A percentile compares a stretch with the other conserved stretches of the same genome.
Conservation (phyloP, 1,139 yeast species). For the Suhomyces bokatorum region DNA sequence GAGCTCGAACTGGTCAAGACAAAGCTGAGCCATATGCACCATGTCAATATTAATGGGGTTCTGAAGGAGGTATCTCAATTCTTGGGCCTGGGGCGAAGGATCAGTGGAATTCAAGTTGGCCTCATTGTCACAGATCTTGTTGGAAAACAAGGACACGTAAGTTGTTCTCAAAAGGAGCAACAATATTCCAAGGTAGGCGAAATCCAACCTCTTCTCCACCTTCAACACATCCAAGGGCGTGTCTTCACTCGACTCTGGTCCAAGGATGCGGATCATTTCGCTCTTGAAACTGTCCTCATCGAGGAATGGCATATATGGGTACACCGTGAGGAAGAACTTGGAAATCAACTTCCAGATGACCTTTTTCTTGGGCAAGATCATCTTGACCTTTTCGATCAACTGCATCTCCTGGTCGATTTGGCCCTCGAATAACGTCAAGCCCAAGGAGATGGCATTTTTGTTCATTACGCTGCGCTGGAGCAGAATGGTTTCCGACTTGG, state of each 20-base stretch:
- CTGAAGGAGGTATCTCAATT: conserved; percentile 42
- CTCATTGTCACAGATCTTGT: conserved; percentile 31
- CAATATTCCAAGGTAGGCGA: conserved; percentile 46
- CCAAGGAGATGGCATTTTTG: conserved; percentile 30
- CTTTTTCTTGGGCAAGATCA: conserved; percentile 40
- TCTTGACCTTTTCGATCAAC: conserved; percentile 27
- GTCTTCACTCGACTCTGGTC: conserved; percentile 17
- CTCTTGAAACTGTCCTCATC: conserved; percentile 40
- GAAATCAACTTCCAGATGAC: conserved; percentile 34
- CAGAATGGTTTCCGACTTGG: conserved; percentile 1
- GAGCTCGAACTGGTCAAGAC: conserved; percentile 53
- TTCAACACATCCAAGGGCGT: conserved; percentile 18
- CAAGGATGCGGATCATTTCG: conserved; percentile 24
- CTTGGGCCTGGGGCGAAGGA: conserved; percentile 27
- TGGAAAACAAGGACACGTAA: conserved; percentile 36
- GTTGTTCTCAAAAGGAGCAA: conserved; percentile 45
- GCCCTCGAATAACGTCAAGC: conserved; percentile 33
- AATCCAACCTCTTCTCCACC: conserved; percentile 43
- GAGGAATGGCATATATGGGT: conserved; percentile 52
- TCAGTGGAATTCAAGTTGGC: conserved; percentile 25
- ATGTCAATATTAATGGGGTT: conserved; percentile 50
- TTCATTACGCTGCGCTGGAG: conserved; percentile 16
- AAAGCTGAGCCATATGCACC: conserved; percentile 51
- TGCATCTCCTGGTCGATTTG: conserved; percentile 31
- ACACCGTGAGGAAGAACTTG: conserved; percentile 44